Base-by-base conservation (phyloP, 1,284 basidiomycete genomes). In the Tilletia horrida region DNA sequence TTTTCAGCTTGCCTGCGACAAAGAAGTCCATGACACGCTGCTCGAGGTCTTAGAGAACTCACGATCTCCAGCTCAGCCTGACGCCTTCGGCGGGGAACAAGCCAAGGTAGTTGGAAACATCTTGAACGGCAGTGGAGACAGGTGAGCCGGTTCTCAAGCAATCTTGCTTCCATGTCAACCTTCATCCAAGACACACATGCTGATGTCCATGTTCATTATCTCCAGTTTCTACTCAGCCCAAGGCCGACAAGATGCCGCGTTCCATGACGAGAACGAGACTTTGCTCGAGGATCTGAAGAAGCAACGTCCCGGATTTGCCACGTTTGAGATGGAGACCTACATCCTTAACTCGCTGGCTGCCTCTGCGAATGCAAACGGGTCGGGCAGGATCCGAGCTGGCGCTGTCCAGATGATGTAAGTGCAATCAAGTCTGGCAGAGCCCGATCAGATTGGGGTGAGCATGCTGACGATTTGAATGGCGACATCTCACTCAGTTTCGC, bases 211-310 rank as follows among this genome's bases (percentile, higher is more conserved):
- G 42, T 23, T 44, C 44, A 6, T 63, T 16, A 1, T 29, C 1
- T 44, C 11, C 63, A 90, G 90, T 79, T 92, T 92, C 82, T 92
- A 92, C 83, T 90, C 90, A 52, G 90, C 90, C 14, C 91, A 92
- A 83, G 91, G 91, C 47, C 85, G 91, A 66, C 87, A 87, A 71
- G 91, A 90, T 1, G 52, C 71, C 0, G 88, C 89, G 0, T 92
- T 92, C 80, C 86, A 87, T 42, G 91, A 92, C 81, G 84, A 87
- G 75, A 92, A 92, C 77, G 83, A 84, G 18, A 83, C 85, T 71
- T 85, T 92, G 66, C 87, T 92, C 64, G 84, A 87, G 47, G 82
- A 85, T 47, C 79, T 92, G 61, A 83, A 65, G 35, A 62, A 74
- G 29, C 50, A 71, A 16, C 64, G 68, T 21, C 67, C 68, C 9